Percentiles rank a stretch among this genome's conserved stretches.
Conservation (phyloP, 495 filamentous ascomycete species). For the Darksidea phi region DNA sequence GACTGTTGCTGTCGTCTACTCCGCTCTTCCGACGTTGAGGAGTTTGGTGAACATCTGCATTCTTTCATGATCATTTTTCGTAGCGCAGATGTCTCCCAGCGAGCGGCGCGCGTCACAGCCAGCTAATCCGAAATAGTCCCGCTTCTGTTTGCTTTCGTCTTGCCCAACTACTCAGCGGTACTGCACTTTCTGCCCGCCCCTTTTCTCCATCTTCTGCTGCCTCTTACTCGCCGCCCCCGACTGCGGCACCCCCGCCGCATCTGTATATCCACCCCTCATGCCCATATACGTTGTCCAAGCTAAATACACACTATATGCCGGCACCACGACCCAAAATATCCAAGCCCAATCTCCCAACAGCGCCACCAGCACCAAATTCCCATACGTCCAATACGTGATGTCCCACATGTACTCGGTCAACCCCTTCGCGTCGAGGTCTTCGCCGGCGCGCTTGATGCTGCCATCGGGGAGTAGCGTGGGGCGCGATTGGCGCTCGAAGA, state of each 20-base stretch:
- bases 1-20: too few relatives aligned
- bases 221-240: slow-evolving; percentile 39
- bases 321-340: slow-evolving; percentile 39
- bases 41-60: too few relatives aligned
- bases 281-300: slow-evolving; percentile 42
- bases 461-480: slow-evolving; percentile 64
- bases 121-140: neutral
- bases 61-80: too few relatives aligned
- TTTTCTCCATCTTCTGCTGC: slow-evolving; percentile 45
- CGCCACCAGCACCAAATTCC: slow-evolving; percentile 45
- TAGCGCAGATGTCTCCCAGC: too few relatives aligned
- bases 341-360: slow-evolving; percentile 44
- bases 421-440: slow-evolving; percentile 84
- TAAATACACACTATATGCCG: slow-evolving; percentile 40
- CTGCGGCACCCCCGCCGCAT: slow-evolving; percentile 28
- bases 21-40: too few relatives aligned
- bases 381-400: slow-evolving; percentile 79
- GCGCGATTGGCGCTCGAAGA: slow-evolving; percentile 77
- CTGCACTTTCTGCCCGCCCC: slow-evolving; percentile 42
- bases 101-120: neutral
- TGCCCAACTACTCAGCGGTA: slow-evolving; percentile 36
- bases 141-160: too few relatives aligned
- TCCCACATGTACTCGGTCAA: slow-evolving; percentile 98
- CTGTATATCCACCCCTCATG: slow-evolving; percentile 33
- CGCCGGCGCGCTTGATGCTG: slow-evolving; percentile 67